Conservation (phyloP, 1,284 basidiomycete genomes). For the Puccinia coronata region DNA sequence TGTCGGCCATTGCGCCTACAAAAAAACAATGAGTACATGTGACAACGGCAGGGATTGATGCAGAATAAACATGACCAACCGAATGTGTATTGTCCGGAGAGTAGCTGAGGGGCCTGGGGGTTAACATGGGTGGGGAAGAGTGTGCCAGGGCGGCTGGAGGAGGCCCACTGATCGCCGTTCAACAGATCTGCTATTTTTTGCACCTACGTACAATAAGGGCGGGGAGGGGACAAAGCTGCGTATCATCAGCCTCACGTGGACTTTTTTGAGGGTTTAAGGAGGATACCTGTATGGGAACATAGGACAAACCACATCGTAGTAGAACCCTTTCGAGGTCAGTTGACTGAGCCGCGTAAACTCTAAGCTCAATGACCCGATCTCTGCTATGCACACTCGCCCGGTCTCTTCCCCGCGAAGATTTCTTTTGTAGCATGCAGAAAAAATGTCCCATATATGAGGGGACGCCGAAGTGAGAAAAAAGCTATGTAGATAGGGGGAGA, state of each 20-base stretch:
- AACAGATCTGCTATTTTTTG: slow-evolving; percentile 63
- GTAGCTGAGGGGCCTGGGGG: slow-evolving; percentile 54
- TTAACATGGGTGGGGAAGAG: slow-evolving; percentile 59
- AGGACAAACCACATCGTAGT: slow-evolving; percentile 61
- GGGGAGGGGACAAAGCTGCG: slow-evolving; percentile 31
- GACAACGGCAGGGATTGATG: background rate
- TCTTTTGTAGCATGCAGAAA: too few species aligned
- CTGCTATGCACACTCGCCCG: slow-evolving; percentile 56
- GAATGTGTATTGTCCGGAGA: slow-evolving; percentile 58
- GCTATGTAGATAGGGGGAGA: too few species aligned
- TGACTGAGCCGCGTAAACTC: slow-evolving; percentile 64
- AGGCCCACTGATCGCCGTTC: slow-evolving; percentile 53
- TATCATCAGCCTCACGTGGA: too few species aligned
- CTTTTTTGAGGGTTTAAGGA: too few species aligned
- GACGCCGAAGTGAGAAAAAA: too few species aligned
- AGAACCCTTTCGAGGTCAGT: slow-evolving; percentile 63
- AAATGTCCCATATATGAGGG: too few species aligned
- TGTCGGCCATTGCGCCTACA: slow-evolving; percentile 54
- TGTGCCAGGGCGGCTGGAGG: slow-evolving; percentile 54
- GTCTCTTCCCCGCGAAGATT: background rate
- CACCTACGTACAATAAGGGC: slow-evolving; percentile 53
- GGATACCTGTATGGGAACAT: too few species aligned
- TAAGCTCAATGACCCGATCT: slow-evolving; percentile 63
- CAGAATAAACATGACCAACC: slow-evolving; percentile 59
- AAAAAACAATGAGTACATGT: background rate